phyloP scores from a whole-genome alignment of 1,139 yeast genomes.

The Candida sp. region DNA sequence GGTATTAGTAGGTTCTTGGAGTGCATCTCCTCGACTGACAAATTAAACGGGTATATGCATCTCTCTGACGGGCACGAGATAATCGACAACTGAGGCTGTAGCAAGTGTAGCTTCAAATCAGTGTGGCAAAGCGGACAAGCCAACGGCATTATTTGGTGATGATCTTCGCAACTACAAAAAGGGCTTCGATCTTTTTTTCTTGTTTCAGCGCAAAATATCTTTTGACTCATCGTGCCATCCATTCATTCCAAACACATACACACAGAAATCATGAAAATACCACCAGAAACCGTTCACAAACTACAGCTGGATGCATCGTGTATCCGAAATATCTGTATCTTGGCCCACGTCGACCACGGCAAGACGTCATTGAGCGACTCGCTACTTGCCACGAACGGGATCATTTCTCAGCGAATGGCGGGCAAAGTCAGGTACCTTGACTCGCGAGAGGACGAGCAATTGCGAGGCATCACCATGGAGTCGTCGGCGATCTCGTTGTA shows the following conservation, averaged over 20 bases:
- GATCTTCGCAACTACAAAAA: neutral
- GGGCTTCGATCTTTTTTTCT: neutral
- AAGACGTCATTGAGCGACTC: slow-evolving; percentile 96
- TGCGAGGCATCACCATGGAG: slow-evolving; percentile 98
- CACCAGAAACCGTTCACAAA: slow-evolving; percentile 65
- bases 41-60: slow-evolving; percentile 38
- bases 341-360: slow-evolving; percentile 99
- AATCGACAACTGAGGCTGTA: slow-evolving; percentile 30
- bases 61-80: slow-evolving; percentile 29
- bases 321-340: slow-evolving; percentile 89
- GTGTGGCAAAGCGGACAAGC: slow-evolving; percentile 33
- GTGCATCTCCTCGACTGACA: slow-evolving; percentile 29
- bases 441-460: slow-evolving; percentile 94
- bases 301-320: slow-evolving; percentile 72
- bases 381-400: slow-evolving; percentile 92
- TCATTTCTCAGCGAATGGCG: slow-evolving; percentile 93
- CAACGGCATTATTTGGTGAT: slow-evolving; percentile 1
- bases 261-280: slow-evolving; percentile 43
- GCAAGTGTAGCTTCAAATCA: slow-evolving; percentile 25
- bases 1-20: slow-evolving; percentile 24
- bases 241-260: neutral
- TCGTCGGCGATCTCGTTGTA: slow-evolving; percentile 90
- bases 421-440: slow-evolving; percentile 95
- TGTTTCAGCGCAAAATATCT: neutral
- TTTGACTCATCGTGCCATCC: slow-evolving; percentile 2